These are phyloP conservation scores for Coelastrella sp. DNA, from an alignment of 139 green algal genomes.

Conservation along the genomic window DNA sequence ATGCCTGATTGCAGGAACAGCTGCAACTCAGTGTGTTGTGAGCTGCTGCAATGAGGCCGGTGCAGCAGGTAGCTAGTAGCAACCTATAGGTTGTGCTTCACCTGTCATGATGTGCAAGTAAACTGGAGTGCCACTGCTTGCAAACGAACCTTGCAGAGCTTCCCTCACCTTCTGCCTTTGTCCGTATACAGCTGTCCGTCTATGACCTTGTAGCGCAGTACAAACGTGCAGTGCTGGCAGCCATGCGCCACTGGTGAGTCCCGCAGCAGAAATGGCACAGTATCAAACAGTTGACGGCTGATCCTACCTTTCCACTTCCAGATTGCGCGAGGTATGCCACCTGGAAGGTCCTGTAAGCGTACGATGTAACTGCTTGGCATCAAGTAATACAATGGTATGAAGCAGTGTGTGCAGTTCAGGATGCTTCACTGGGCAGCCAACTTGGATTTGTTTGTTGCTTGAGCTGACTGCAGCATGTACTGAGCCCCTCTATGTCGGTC, in stretches of 20 bases:
- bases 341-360: conserved; percentile 23
- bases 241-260: background rate
- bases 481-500: background rate
- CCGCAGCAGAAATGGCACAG: conserved; percentile 45
- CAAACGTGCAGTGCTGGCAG: conserved; percentile 51
- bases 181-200: conserved; percentile 41
- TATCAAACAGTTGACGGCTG: conserved; percentile 30
- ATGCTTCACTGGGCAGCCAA: no score
- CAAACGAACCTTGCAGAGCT: no score
- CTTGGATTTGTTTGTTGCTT: no score
- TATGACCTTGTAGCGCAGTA: conserved; percentile 50
- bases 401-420: no score
- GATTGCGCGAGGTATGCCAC: conserved; percentile 11
- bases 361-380: background rate
- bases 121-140: no score
- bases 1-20: conserved; percentile 5
- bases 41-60: background rate
- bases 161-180: conserved; percentile 15
- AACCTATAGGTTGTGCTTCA: background rate
- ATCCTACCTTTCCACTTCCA: conserved; percentile 45
- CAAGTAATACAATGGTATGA: no score
- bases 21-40: background rate
- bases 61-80: background rate
- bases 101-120: background rate
- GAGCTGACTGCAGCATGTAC: no score